Percentiles rank a stretch among this genome's conserved stretches.
These are phyloP conservation scores for Cocos nucifera DNA, from an alignment of 176 grass and related monocot genomes.

Conservation along the genomic window DNA sequence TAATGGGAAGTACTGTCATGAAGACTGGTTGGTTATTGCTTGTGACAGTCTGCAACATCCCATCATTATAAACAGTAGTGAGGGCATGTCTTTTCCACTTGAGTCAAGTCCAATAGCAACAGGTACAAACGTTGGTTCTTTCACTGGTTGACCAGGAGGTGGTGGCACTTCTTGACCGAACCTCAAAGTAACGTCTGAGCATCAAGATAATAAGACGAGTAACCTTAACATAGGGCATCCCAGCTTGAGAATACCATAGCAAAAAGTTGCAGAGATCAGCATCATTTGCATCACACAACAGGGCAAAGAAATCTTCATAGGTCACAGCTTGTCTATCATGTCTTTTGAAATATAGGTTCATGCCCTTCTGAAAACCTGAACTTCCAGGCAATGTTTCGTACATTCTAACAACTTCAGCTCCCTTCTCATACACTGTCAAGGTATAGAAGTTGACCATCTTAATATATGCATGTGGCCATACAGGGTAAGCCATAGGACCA, in stretches of 20 bases:
- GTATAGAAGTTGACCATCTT: slow-evolving; percentile 99
- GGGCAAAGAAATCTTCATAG: too few species aligned
- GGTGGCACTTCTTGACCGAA: slow-evolving; percentile 72
- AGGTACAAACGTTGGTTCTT: slow-evolving; percentile 89
- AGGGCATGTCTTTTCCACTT: slow-evolving; percentile 84
- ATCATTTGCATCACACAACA: too few species aligned
- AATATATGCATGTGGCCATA: slow-evolving; percentile 92
- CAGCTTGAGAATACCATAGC: too few species aligned
- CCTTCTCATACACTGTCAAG: slow-evolving; percentile 32
- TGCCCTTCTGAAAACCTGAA: slow-evolving; percentile 70
- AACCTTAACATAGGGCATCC: too few species aligned
- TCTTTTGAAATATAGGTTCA: too few species aligned
- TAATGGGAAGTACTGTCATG: slow-evolving; percentile 73
- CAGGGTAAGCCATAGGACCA: slow-evolving; percentile 94
- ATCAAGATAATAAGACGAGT: too few species aligned
- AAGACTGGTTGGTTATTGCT: slow-evolving; percentile 38
- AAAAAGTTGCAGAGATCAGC: too few species aligned
- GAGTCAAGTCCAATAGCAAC: slow-evolving; percentile 77
- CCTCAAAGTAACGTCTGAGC: too few species aligned
- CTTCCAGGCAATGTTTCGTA: slow-evolving; percentile 96
- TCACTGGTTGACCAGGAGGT: slow-evolving; percentile 67
- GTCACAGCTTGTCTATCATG: too few species aligned
- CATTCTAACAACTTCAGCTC: slow-evolving; percentile 98
- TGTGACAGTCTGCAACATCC: slow-evolving; percentile 46
- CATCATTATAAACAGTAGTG: slow-evolving; percentile 54